Evolutionary conservation across 139 green algal genomes (phyloP).

Genomic region (Asterochloris sp.): DNA sequence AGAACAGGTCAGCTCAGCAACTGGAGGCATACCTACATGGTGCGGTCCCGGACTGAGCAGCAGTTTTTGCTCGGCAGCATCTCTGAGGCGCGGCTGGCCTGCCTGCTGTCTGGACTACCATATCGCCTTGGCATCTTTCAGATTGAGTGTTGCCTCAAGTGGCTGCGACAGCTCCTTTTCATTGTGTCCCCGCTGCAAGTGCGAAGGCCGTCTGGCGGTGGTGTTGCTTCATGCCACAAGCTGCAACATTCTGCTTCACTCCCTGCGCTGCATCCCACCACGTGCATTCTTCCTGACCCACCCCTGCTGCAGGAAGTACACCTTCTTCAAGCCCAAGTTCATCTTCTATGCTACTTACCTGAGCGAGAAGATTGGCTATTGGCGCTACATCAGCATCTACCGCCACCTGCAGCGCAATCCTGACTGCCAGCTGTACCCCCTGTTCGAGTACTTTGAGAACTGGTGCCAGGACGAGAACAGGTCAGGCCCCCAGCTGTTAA

Average conservation of each 20-base stretch:
- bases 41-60: too few species aligned
- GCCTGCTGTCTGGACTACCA: not conserved
- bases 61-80: too few species aligned
- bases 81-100: conserved; percentile 45
- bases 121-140: not conserved
- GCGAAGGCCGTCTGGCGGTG: too few species aligned
- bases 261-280: not conserved
- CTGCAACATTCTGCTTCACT: not conserved
- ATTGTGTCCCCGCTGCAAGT: too few species aligned
- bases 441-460: conserved; percentile 99
- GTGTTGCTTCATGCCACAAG: not conserved
- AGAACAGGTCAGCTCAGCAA: conserved; percentile 60
- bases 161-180: too few species aligned
- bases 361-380: conserved; percentile 99
- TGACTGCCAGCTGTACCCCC: conserved; percentile 97
- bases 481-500: not conserved
- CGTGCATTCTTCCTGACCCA: too few species aligned
- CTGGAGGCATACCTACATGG: conserved; percentile 25
- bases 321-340: conserved; percentile 99
- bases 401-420: conserved; percentile 92
- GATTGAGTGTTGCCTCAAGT: too few species aligned
- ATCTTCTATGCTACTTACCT: conserved; percentile 99
- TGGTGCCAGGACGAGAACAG: conserved; percentile 88
- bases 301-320: conserved; percentile 20
- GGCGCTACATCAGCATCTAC: conserved; percentile 97